Percentiles rank a stretch among this genome's conserved stretches.
phyloP scores from a whole-genome alignment of 2,329 filamentous ascomycete genomes.

The Neofusicoccum kwambonambiense region DNA sequence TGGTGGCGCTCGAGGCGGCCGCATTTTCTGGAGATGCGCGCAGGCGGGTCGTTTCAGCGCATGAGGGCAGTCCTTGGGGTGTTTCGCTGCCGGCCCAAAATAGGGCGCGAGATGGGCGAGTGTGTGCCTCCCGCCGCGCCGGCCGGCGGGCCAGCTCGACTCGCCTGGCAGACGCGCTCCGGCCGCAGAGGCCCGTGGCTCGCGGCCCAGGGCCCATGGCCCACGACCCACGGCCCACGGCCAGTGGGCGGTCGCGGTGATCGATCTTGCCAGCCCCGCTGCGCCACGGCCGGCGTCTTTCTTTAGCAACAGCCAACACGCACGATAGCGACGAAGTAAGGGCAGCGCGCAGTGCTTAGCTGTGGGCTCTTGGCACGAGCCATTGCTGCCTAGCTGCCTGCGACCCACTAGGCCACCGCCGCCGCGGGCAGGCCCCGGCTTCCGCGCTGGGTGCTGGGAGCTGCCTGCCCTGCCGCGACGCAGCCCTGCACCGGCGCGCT shows the following conservation, averaged over 20 bases:
- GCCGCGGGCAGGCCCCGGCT: too few relatives aligned
- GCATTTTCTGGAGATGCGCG: constrained; percentile 11
- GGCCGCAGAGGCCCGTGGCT: too few relatives aligned
- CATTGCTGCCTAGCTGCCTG: constrained; percentile 16
- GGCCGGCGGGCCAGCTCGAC: neutral
- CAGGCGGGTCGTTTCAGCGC: constrained; percentile 17
- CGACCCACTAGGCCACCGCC: constrained; percentile 1
- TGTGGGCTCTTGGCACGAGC: constrained; percentile 8
- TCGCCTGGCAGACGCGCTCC: too few relatives aligned
- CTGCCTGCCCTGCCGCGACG: neutral
- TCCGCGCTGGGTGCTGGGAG: neutral
- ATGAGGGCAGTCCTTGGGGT: neutral
- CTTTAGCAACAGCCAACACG: constrained; percentile 16
- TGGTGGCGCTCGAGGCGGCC: constrained; percentile 18
- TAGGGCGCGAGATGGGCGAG: neutral
- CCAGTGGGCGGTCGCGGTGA: neutral
- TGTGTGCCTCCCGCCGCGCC: neutral
- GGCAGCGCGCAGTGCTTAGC: constrained; percentile 11
- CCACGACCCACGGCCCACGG: too few relatives aligned
- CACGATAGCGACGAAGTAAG: neutral
- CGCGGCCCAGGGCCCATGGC: too few relatives aligned
- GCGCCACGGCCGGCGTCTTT: constrained; percentile 17
- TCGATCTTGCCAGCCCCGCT: constrained; percentile 12
- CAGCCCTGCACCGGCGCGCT: neutral
- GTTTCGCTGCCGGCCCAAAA: constrained; percentile 20